phyloP scores from a whole-genome alignment of 495 filamentous ascomycete genomes.

The Neurospora pannonica region DNA sequence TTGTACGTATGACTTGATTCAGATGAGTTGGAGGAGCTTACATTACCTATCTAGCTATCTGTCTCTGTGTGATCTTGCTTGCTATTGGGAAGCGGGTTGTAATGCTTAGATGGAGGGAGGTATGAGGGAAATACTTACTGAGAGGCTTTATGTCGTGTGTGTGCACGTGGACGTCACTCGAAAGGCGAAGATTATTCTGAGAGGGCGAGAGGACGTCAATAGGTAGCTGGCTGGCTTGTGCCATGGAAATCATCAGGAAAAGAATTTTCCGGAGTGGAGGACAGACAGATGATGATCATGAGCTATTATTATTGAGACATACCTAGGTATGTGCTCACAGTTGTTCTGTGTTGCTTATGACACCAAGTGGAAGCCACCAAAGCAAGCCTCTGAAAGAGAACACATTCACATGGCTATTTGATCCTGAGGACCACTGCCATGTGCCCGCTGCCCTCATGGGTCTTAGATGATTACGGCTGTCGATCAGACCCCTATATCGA shows the following conservation, averaged over 20 bases:
- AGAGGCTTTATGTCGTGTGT: neutral
- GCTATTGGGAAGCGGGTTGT: neutral
- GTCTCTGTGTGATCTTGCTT: neutral
- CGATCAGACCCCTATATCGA: neutral
- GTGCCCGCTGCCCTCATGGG: neutral
- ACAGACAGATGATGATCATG: neutral
- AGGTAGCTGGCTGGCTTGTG: neutral
- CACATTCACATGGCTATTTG: neutral
- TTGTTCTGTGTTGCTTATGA: neutral
- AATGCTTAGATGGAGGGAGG: neutral
- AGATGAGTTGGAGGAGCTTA: neutral
- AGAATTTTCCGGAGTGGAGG: neutral
- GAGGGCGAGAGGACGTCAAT: neutral
- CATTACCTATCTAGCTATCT: neutral
- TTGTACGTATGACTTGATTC: neutral
- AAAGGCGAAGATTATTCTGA: neutral
- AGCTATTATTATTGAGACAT: neutral
- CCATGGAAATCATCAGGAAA: neutral
- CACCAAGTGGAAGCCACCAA: neutral
- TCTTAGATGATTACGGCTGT: neutral
- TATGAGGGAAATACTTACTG: neutral
- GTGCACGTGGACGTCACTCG: neutral
- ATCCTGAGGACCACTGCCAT: neutral
- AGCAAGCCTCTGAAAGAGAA: neutral
- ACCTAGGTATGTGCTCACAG: neutral